Evolutionary conservation across 257 asterid genomes (phyloP), one percentile per base, ranked within the genome.

Genomic region (Solanum tarijense): DNA sequence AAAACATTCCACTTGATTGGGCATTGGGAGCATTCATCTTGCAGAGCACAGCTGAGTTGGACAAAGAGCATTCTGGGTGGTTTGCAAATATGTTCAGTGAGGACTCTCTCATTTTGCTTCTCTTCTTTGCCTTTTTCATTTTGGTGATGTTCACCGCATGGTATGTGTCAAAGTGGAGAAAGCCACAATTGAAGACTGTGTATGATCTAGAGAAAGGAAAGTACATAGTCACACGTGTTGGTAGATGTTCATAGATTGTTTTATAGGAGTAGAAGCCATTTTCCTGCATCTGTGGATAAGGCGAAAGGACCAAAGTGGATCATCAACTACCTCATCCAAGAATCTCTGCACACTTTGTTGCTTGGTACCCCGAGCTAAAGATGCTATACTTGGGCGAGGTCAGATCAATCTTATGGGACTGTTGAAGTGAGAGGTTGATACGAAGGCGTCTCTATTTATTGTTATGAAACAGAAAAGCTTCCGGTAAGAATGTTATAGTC

Each of bases 121-220:
- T 91, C 31, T 46, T 96, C 32, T 90, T 91, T 23, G 93, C 92
- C 23, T 78, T 95, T 62, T 79, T 89, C 87, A 90, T 96, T 66
- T 60, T 91, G 36, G 88, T 91, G 85, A 75, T 93, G 78, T 86
- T 93, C 23, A 65, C 87, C 38, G 89, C 90, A 83, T 92, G 95
- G 97, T 73, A 92, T 46, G 90, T 91, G 83, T 84, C 93, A 7
- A 94, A 89, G 88, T 92, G 96, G 94, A 90, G 91, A 90, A 96
- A 94, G 73, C 98, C 99, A 78, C 94, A 95, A 90, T 83, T 94
- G 91, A 97, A 96, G 93, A 97, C 99, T 14, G 94, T 97, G 74
- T 97, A 97, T 82, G 98, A 96, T 91, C 93, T 96, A 62, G 99
- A 97, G 94, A 96, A 95, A 91, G 99, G 99, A 48, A 96, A 96